Evolutionary conservation across 176 grass and related monocot genomes (phyloP).

Genomic region (Phoenix roebelenii): DNA sequence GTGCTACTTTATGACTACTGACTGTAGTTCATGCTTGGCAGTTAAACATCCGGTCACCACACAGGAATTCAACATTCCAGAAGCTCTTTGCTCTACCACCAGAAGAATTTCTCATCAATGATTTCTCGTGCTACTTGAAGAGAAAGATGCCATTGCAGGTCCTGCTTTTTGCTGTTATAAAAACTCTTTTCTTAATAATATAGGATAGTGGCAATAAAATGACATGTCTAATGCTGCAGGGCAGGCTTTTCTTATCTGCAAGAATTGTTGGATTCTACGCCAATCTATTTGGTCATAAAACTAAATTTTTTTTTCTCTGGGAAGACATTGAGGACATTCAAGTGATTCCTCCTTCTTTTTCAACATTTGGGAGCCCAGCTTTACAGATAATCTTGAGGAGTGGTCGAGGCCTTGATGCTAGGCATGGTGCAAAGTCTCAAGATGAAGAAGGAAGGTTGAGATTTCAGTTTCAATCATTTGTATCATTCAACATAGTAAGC

Average conservation of each 20-base stretch:
- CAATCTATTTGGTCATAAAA: conserved; percentile 88
- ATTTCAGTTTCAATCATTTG: conserved; percentile 86
- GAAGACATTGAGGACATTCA: conserved; percentile 70
- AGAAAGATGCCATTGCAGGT: conserved; percentile 69
- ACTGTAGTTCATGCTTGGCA: conserved; percentile 18
- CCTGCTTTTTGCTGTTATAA: not conserved
- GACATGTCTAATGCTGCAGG: conserved; percentile 26
- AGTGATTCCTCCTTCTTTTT: conserved; percentile 56
- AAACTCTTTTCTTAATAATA: not conserved
- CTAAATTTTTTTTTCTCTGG: conserved; percentile 91
- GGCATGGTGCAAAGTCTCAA: conserved; percentile 54
- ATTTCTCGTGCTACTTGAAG: conserved; percentile 73
- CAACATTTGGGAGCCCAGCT: conserved; percentile 50
- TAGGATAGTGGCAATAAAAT: not conserved
- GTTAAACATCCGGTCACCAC: conserved; percentile 55
- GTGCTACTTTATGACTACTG: not conserved
- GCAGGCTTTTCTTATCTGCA: conserved; percentile 68
- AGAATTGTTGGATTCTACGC: conserved; percentile 76
- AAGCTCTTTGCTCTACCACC: conserved; percentile 66
- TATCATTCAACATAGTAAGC: conserved; percentile 57
- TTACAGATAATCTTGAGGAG: conserved; percentile 52
- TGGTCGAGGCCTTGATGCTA: conserved; percentile 54
- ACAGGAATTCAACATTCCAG: conserved; percentile 75
- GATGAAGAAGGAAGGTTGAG: conserved; percentile 77
- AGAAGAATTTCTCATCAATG: conserved; percentile 90